Evolutionary conservation across 805 yeast species (phyloP), one percentile per base, ranked within the genome.

Genomic region (Candida pseudoglaebosa): DNA sequence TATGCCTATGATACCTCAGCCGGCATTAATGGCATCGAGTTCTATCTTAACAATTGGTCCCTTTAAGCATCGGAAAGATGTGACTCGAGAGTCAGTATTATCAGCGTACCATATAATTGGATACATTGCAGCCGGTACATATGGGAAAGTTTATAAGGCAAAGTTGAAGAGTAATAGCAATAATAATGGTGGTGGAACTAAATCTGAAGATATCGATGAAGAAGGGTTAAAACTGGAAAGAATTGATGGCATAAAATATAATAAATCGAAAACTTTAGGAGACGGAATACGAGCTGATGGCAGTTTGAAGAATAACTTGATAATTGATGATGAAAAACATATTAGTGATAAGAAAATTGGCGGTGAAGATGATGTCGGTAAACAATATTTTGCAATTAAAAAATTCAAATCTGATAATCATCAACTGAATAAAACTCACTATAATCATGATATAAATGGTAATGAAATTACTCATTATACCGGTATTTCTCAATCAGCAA

Each of bases 51-150:
- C 73, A 6, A 52, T 66, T 6, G 73, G 70, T 2, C 73, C 73
- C 5, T 68, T 65, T 50, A 62, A 67, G 41, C 73, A 65, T 42
- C 61, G 76, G 29, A 82, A 42, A 66, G 96, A 88, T 54, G 59
- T 73, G 18, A 62, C 75, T 10, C 64, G 96, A 37, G 71, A 77
- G 21, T 80, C 85, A 2, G 96, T 93, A 3, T 64, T 88, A n/a
- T 82, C 83, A 37, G 84, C 82, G 50, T 93, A 90, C 61, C 90
- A 84, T 45, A 83, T 93, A 43, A 63, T 89, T 13, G 99, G 99
- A 0, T 93, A 93, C 61, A 93, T 93, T 42, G 99, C 99, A 1
- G 96, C 99, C 0, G 99, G 99, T 28, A 93, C 99, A 0, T 93
- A 93, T 60, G 99, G 99, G 41, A 77, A 88, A 42, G 96, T 88